Evolutionary conservation across 2,329 filamentous ascomycete genomes (phyloP), one percentile per base, ranked within the genome.

Genomic region (Colletotrichum costaricense): DNA sequence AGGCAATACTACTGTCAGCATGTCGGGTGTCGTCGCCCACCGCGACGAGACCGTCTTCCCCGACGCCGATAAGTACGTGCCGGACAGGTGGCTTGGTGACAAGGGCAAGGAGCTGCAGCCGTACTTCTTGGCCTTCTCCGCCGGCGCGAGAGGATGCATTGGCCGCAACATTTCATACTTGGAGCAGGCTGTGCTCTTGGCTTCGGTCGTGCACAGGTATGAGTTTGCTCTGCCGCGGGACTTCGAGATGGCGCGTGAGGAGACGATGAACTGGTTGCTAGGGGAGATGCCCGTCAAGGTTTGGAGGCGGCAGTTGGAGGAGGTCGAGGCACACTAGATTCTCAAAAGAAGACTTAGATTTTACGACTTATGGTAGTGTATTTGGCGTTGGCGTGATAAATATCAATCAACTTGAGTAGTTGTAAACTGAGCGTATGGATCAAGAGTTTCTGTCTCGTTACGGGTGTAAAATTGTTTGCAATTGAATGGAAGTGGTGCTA

Each of bases 181-280:
- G 9, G 86, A 88, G 76, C 85, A 88, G 76, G 83, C 82, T 2
- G 82, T 87, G 6, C 72, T 85, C 1, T 33, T 87, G 19, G 84
- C 84, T 1, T 82, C 82, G 1, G 74, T 87, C 19, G 78, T 88
- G 0, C 82, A 85, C 74, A 78, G 82, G 0, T 87, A 84, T 63
- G 82, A 86, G 22, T 84, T 86, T 19, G 84, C 33, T 2, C 46
- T 74, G 63, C 67, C 72, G 8, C 49, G 63, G 8, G 72, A 66
- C 6, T 74, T 74, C 14, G 63, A 71, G 26, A 19, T 74, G 49
- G 60, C 65, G 16, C 46, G 67, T 2, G 57, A 67, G 30, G 72
- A 74, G 52, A 74, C 72, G 9, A 71, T 67, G 67, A 74, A 71
- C 33, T 71, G 63, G 67, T 33, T 74, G 19, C 22, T 74, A 19